Conservation (phyloP, 2,329 filamentous ascomycete species). For the Beauveria rudraprayagi region DNA sequence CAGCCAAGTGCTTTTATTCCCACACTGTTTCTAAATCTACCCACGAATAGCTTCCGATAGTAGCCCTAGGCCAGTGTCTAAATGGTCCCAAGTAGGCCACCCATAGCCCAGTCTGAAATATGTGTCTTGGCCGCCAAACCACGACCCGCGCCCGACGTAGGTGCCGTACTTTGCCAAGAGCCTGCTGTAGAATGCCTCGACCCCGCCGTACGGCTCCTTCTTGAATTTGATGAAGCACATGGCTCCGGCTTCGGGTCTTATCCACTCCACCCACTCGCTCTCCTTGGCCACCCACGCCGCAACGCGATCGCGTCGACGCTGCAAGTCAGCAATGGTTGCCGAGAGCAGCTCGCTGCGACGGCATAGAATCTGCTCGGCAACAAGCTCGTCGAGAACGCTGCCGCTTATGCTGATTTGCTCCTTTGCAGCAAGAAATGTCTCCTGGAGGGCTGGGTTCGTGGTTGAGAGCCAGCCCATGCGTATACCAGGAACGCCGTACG, state of each 20-base stretch:
- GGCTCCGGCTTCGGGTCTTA: constrained; percentile 17
- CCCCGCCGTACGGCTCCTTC: constrained; percentile 14
- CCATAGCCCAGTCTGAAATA: constrained; percentile 20
- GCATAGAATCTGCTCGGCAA: constrained; percentile 18
- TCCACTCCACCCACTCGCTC: constrained; percentile 18
- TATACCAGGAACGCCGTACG: constrained; percentile 17
- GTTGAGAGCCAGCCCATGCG: constrained; percentile 17
- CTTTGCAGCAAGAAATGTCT: constrained; percentile 18
- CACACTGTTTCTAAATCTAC: no score
- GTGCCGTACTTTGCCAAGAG: constrained; percentile 15
- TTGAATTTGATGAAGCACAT: constrained; percentile 20
- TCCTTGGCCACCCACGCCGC: constrained; percentile 17
- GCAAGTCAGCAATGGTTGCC: constrained; percentile 15
- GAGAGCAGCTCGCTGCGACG: constrained; percentile 11
- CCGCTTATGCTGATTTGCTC: constrained; percentile 19
- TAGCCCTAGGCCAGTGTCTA: constrained; percentile 16
- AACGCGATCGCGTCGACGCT: constrained; percentile 15
- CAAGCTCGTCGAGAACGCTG: constrained; percentile 17
- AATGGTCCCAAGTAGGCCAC: constrained; percentile 17
- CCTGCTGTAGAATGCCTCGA: constrained; percentile 15
- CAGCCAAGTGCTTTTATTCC: no score
- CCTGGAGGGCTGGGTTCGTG: constrained; percentile 13
- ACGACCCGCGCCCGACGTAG: constrained; percentile 19
- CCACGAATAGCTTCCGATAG: constrained; percentile 15
- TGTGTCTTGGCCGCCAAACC: constrained; percentile 18